phyloP scores from a whole-genome alignment of 108 stramenopile species.

The Cylindrotheca closterium region DNA sequence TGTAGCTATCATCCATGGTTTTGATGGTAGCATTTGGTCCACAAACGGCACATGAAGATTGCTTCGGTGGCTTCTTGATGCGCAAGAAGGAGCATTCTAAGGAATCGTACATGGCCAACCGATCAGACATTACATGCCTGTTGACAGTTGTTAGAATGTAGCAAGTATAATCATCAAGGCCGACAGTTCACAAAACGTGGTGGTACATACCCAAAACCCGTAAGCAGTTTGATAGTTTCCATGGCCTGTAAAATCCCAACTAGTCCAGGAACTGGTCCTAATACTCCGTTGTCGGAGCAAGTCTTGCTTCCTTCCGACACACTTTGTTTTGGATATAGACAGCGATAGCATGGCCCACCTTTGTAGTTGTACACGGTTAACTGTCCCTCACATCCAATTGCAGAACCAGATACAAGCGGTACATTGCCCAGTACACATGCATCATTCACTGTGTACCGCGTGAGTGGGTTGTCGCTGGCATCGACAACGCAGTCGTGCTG shows the following conservation, averaged over 20 bases:
- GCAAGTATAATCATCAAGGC: neutral
- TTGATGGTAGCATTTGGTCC: constrained; percentile 60
- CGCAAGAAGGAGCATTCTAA: constrained; percentile 68
- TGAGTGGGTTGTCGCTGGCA: constrained; percentile 94
- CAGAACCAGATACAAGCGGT: constrained; percentile 84
- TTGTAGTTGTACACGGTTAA: constrained; percentile 80
- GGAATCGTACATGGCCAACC: constrained; percentile 80
- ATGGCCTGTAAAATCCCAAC: constrained; percentile 94
- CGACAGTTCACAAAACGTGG: neutral
- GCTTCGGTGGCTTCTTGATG: constrained; percentile 71
- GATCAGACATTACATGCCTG: constrained; percentile 63
- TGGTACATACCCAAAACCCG: constrained; percentile 57
- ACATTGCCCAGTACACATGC: constrained; percentile 85
- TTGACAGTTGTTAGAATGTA: neutral
- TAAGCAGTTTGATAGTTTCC: constrained; percentile 88
- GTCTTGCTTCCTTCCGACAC: constrained; percentile 63
- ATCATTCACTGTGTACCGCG: constrained; percentile 95
- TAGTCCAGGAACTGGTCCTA: constrained; percentile 89
- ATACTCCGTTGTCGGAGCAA: constrained; percentile 84
- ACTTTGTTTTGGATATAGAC: constrained; percentile 81
- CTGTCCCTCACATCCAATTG: constrained; percentile 87
- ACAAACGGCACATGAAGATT: constrained; percentile 68
- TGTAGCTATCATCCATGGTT: constrained; percentile 62
- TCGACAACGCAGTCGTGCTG: constrained; percentile 87
- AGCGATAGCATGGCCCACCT: constrained; percentile 78